Percentiles rank a stretch among this genome's conserved stretches.
Conservation (phyloP, 306 rosid species). For the Begonia peltatifolia region DNA sequence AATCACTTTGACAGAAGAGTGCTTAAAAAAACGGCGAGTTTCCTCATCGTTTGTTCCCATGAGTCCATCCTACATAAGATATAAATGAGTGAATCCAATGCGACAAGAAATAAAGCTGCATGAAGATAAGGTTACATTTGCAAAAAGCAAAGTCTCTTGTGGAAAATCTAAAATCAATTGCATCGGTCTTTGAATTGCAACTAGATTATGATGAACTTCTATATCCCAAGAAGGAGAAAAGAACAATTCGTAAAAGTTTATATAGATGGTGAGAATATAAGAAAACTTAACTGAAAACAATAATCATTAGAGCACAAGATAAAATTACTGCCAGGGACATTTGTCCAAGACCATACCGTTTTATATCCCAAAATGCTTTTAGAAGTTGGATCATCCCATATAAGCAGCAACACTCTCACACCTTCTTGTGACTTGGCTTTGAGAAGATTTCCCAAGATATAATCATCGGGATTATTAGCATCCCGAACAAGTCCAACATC, state of each 20-base stretch:
- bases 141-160: constrained; percentile 7
- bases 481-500: constrained; percentile 53
- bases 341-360: constrained; percentile 25
- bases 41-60: constrained; percentile 72
- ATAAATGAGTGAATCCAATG: no score
- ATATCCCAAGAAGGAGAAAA: not conserved
- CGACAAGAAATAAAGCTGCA: no score
- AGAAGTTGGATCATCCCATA: constrained; percentile 95
- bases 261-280: not conserved
- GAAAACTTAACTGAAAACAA: no score
- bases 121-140: not conserved
- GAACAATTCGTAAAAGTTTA: constrained; percentile 2
- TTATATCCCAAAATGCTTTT: constrained; percentile 44
- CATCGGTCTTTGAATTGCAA: constrained; percentile 2
- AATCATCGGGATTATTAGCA: constrained; percentile 11
- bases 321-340: no score
- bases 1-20: constrained; percentile 67
- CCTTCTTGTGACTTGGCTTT: constrained; percentile 79
- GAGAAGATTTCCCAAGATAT: constrained; percentile 60
- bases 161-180: not conserved
- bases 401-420: constrained; percentile 73
- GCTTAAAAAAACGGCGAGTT: constrained; percentile 65
- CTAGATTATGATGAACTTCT: not conserved
- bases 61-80: constrained; percentile 44
- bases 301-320: no score